Conservation (phyloP, 495 filamentous ascomycete species). For the Hypoxylon subgilvum region DNA sequence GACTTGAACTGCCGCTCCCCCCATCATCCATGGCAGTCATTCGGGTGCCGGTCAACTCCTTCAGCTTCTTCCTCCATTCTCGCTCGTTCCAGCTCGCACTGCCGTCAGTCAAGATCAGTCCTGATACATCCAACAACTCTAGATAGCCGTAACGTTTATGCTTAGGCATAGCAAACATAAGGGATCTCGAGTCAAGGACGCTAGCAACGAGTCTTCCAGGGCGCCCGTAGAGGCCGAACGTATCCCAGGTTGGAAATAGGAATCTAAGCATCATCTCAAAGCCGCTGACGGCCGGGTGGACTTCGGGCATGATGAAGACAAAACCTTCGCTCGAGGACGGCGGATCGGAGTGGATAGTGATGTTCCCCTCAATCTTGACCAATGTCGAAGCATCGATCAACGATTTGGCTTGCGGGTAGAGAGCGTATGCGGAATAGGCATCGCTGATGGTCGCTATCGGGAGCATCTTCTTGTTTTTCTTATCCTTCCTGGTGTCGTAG, state of each 20-base stretch:
- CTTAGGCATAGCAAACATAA: slow-evolving; percentile 98
- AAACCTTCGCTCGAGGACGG: slow-evolving; percentile 83
- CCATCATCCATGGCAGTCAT: slow-evolving; percentile 64
- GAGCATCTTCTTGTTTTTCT: slow-evolving; percentile 87
- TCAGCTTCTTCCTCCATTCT: slow-evolving; percentile 89
- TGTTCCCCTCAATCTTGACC: slow-evolving; percentile 89
- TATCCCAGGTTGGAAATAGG: slow-evolving; percentile 92
- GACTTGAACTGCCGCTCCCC: slow-evolving; percentile 57
- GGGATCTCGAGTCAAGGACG: slow-evolving; percentile 78
- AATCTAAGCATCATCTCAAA: slow-evolving; percentile 98
- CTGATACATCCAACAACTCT: slow-evolving; percentile 82
- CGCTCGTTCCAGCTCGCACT: slow-evolving; percentile 81
- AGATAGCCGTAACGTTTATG: slow-evolving; percentile 88
- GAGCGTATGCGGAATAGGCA: slow-evolving; percentile 89
- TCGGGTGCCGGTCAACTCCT: slow-evolving; percentile 84
- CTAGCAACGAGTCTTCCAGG: slow-evolving; percentile 87
- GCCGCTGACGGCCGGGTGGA: slow-evolving; percentile 85
- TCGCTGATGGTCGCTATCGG: slow-evolving; percentile 92
- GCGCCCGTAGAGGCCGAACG: slow-evolving; percentile 89
- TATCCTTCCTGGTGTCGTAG: slow-evolving; percentile 76
- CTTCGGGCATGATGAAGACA: slow-evolving; percentile 97
- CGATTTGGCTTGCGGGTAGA: slow-evolving; percentile 92
- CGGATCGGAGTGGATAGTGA: slow-evolving; percentile 79
- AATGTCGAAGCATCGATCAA: slow-evolving; percentile 94
- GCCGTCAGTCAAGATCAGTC: slow-evolving; percentile 76